Conservation (phyloP, 2,329 filamentous ascomycete species). For the Ceratocystis lukuohia region DNA sequence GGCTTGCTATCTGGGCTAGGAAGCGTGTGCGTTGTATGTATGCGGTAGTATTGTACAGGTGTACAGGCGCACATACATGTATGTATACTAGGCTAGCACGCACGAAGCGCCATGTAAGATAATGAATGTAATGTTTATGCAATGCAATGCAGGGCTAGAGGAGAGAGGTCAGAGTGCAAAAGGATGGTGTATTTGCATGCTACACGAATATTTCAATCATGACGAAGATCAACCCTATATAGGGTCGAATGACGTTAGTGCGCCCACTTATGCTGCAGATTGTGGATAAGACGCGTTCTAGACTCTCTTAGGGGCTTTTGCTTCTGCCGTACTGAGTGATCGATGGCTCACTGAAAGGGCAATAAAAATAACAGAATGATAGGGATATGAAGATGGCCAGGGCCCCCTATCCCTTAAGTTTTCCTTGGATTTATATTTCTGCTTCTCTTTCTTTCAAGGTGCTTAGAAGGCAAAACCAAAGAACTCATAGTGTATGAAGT, state of each 20-base stretch:
- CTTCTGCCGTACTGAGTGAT: background rate
- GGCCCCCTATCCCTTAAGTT: too few relatives aligned
- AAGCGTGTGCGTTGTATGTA: background rate
- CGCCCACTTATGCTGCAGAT: background rate
- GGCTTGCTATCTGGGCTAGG: background rate
- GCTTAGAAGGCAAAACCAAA: too few relatives aligned
- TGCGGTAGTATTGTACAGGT: background rate
- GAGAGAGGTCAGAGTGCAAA: background rate
- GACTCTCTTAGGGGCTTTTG: background rate
- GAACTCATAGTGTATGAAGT: too few relatives aligned
- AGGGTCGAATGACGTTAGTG: background rate
- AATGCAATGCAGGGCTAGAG: background rate
- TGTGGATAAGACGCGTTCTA: constrained; percentile 11
- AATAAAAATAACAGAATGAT: too few relatives aligned
- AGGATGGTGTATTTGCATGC: background rate
- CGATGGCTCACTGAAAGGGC: background rate
- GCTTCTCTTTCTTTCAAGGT: too few relatives aligned
- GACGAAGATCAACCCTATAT: constrained; percentile 7
- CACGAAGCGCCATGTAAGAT: background rate
- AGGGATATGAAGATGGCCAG: too few relatives aligned
- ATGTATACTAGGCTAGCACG: background rate
- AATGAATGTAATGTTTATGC: background rate
- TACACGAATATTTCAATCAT: background rate
- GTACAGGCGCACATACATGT: background rate
- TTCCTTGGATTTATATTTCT: too few relatives aligned